phyloP scores from a whole-genome alignment of 2,329 filamentous ascomycete species.

The Aureobasidium namibiae region DNA sequence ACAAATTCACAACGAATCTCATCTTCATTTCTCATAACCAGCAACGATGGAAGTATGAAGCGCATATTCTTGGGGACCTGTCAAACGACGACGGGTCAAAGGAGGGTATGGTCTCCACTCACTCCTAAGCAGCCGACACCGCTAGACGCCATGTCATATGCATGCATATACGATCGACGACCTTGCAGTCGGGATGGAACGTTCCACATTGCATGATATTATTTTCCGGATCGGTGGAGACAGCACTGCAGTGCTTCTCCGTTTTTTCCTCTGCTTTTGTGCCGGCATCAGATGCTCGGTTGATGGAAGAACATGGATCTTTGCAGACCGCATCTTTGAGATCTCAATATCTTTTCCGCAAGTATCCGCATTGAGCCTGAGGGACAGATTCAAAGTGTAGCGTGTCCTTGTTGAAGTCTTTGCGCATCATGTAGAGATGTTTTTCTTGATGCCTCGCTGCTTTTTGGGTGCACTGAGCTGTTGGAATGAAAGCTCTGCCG shows the following conservation, averaged over 20 bases:
- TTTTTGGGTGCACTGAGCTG: no score
- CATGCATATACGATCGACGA: not conserved
- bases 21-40: not conserved
- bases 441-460: not conserved
- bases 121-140: not conserved
- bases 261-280: not conserved
- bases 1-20: not conserved
- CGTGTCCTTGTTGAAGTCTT: not conserved
- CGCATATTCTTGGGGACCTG: not conserved
- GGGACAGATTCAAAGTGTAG: not conserved
- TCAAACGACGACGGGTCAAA: not conserved
- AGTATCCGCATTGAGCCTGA: not conserved
- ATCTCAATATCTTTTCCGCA: not conserved
- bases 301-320: not conserved
- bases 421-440: not conserved
- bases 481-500: not conserved
- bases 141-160: not conserved
- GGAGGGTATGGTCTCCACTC: not conserved
- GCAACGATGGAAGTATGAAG: no score
- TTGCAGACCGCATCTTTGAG: not conserved
- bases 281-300: not conserved
- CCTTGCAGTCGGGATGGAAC: constrained; percentile 1
- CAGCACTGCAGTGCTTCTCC: not conserved
- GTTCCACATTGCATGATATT: not conserved
- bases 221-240: not conserved